A percentile compares a stretch with the other conserved stretches of the same genome.
Conservation (phyloP, 768 basidiomycete genomes). For the Phylloporus rhodoxanthus region DNA sequence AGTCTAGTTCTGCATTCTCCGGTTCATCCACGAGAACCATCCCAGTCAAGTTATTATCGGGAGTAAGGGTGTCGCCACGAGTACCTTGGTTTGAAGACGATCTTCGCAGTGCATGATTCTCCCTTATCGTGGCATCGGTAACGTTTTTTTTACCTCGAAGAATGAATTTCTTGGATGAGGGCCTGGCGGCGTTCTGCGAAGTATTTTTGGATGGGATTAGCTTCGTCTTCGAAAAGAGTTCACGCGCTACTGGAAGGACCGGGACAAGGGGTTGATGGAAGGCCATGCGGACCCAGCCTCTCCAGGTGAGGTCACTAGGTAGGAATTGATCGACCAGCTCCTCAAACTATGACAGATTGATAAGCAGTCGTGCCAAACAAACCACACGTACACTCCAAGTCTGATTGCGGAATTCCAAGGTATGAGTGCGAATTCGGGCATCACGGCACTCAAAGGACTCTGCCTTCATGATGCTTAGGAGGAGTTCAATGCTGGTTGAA, state of each 20-base stretch:
- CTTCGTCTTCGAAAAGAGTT: slow-evolving; percentile 73
- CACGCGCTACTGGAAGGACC: slow-evolving; percentile 72
- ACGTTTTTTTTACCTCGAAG: slow-evolving; percentile 17
- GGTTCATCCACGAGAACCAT: slow-evolving; percentile 39
- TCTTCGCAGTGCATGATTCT: slow-evolving; percentile 7
- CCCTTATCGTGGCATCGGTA: slow-evolving; percentile 11
- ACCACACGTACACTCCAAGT: slow-evolving; percentile 65
- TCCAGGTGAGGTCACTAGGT: slow-evolving; percentile 72
- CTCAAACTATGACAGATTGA: slow-evolving; percentile 50
- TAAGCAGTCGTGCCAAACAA: slow-evolving; percentile 5
- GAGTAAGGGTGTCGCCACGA: not conserved
- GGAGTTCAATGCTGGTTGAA: slow-evolving; percentile 51
- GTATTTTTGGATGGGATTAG: slow-evolving; percentile 44
- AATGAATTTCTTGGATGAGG: slow-evolving; percentile 17
- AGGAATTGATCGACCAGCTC: slow-evolving; percentile 75
- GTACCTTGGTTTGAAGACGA: slow-evolving; percentile 19
- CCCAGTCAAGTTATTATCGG: slow-evolving; percentile 19
- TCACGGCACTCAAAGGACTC: slow-evolving; percentile 82
- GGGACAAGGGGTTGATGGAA: slow-evolving; percentile 76
- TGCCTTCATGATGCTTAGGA: slow-evolving; percentile 75
- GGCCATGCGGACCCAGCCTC: slow-evolving; percentile 78
- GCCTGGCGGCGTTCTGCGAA: slow-evolving; percentile 25
- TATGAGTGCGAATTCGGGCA: slow-evolving; percentile 72
- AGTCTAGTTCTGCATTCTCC: slow-evolving; percentile 28
- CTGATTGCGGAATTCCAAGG: slow-evolving; percentile 75